phyloP scores from a whole-genome alignment of 441 rosid species.

The Viola pubescens region DNA sequence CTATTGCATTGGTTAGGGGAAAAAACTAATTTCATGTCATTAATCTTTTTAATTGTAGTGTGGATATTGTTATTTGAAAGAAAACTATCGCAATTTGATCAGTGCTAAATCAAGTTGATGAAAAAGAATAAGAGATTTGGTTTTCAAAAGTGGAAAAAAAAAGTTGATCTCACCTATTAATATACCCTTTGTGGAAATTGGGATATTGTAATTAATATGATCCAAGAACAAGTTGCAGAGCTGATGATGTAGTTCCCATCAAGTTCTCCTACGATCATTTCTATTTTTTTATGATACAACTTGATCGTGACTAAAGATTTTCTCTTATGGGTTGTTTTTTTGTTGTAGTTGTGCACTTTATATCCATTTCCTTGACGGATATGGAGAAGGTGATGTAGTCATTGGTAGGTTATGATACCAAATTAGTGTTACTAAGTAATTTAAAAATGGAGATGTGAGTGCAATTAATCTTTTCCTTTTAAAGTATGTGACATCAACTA shows the following conservation, averaged over 20 bases:
- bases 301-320: not conserved
- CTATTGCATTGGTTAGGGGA: too few relatives aligned
- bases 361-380: constrained; percentile 7
- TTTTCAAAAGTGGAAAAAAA: too few relatives aligned
- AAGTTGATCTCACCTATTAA: too few relatives aligned
- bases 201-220: constrained; percentile 10
- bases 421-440: constrained; percentile 9
- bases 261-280: not conserved
- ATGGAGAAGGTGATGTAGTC: not conserved
- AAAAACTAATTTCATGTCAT: too few relatives aligned
- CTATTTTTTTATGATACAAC: not conserved
- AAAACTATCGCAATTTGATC: too few relatives aligned
- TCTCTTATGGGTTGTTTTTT: not conserved
- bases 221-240: not conserved
- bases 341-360: constrained; percentile 6
- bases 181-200: too few relatives aligned
- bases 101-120: too few relatives aligned
- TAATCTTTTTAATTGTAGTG: too few relatives aligned
- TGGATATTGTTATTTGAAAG: too few relatives aligned
- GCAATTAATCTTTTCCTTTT: constrained; percentile 2
- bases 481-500: constrained; percentile 14
- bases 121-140: too few relatives aligned
- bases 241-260: constrained; percentile 12
- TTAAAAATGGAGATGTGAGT: not conserved
- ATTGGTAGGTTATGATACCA: constrained; percentile 12